phyloP scores from a whole-genome alignment of 2,329 filamentous ascomycete species.

The Fusarium cicatricum region DNA sequence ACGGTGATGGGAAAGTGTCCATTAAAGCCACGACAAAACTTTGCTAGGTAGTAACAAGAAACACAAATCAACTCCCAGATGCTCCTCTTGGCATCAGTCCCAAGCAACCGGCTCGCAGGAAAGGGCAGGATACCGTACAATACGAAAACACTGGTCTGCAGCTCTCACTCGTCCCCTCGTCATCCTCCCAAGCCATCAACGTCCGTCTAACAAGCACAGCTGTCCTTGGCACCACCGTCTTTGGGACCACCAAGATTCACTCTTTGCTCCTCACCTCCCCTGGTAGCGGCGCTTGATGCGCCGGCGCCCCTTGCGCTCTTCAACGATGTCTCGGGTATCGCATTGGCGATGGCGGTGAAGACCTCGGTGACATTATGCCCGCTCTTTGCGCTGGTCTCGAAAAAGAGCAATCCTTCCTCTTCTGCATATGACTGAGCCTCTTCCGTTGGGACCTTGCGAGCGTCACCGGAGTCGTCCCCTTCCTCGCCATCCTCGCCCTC shows the following conservation, averaged over 20 bases:
- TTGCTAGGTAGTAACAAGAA: conserved; percentile 35
- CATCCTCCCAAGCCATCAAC: conserved; percentile 3
- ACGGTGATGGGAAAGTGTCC: conserved; percentile 10
- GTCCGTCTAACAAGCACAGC: conserved; percentile 78
- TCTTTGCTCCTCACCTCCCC: conserved; percentile 72
- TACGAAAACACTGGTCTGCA: conserved; percentile 34
- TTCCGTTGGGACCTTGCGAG: conserved; percentile 87
- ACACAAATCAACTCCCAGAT: conserved; percentile 42
- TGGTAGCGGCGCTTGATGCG: conserved; percentile 67
- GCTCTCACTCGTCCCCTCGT: conserved; percentile 13
- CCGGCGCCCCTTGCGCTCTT: conserved; percentile 83
- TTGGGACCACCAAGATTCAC: conserved; percentile 83
- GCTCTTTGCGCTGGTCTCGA: conserved; percentile 97
- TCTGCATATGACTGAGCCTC: conserved; percentile 94
- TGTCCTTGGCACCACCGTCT: conserved; percentile 83
- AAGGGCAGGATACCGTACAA: conserved; percentile 41
- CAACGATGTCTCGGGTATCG: conserved; percentile 94
- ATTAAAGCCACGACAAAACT: conserved; percentile 30
- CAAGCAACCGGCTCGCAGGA: conserved; percentile 39
- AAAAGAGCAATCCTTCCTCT: conserved; percentile 93
- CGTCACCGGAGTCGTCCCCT: conserved; percentile 72
- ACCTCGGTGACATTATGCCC: conserved; percentile 94
- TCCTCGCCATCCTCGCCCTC: conserved; percentile 61
- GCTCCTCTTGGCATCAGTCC: conserved; percentile 41
- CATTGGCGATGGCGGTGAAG: conserved; percentile 97